These are phyloP conservation scores for Candolleomyces efflorescens DNA, from an alignment of 768 basidiomycete species.

Conservation along the genomic window DNA sequence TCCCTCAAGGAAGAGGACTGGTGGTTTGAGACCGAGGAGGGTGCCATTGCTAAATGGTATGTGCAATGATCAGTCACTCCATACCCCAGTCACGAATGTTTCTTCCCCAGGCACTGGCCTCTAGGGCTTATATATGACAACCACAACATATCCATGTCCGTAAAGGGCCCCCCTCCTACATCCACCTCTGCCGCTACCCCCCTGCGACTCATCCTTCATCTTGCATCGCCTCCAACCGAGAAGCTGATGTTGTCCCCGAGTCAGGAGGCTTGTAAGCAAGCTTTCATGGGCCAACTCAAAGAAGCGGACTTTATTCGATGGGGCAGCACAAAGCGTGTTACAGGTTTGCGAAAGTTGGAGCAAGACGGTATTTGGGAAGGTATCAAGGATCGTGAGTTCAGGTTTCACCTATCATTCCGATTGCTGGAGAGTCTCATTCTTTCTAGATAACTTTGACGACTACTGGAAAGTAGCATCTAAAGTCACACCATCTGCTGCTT, in stretches of 20 bases:
- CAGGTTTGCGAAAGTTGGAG: slow-evolving; percentile 82
- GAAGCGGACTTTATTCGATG: slow-evolving; percentile 97
- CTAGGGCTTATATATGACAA: slow-evolving; percentile 92
- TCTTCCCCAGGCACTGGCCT: slow-evolving; percentile 88
- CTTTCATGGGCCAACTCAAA: slow-evolving; percentile 94
- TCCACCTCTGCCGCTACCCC: slow-evolving; percentile 41
- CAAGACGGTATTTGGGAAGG: slow-evolving; percentile 98
- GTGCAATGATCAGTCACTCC: slow-evolving; percentile 20
- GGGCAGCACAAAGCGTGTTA: slow-evolving; percentile 95
- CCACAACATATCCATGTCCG: slow-evolving; percentile 60
- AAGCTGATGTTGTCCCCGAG: slow-evolving; percentile 79
- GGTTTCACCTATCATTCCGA: no score
- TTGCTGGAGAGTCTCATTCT: not conserved
- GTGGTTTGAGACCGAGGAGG: slow-evolving; percentile 96
- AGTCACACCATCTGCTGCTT: slow-evolving; percentile 76
- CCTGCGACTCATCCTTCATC: slow-evolving; percentile 78
- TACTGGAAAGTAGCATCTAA: slow-evolving; percentile 95
- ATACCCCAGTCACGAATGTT: not conserved
- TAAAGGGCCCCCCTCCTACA: slow-evolving; percentile 46
- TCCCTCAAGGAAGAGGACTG: slow-evolving; percentile 83
- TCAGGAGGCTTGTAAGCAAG: slow-evolving; percentile 84
- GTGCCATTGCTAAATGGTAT: slow-evolving; percentile 83
- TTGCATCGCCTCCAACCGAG: slow-evolving; percentile 82
- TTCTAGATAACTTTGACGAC: slow-evolving; percentile 89
- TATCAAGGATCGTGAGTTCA: slow-evolving; percentile 82